Conservation (phyloP, 768 basidiomycete genomes). For the Tephrocybe rancida region DNA sequence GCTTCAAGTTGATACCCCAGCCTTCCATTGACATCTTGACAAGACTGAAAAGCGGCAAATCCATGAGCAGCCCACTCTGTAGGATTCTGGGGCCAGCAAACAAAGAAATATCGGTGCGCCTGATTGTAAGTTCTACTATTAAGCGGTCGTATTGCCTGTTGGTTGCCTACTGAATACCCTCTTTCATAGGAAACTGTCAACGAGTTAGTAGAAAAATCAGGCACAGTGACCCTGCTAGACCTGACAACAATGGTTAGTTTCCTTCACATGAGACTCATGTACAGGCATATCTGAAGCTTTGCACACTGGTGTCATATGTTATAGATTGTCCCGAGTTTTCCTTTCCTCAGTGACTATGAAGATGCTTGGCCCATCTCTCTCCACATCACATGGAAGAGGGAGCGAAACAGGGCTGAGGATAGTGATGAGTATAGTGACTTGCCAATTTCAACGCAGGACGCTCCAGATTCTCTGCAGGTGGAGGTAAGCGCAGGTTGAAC, state of each 20-base stretch:
- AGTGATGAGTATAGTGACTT: not conserved
- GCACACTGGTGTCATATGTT: not conserved
- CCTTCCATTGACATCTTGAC: slow-evolving; percentile 4
- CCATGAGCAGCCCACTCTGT: slow-evolving; percentile 1
- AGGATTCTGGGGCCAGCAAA: not conserved
- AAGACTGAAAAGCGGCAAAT: not conserved
- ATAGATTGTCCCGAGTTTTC: slow-evolving; percentile 3
- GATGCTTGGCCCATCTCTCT: slow-evolving; percentile 26
- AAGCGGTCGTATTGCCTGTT: not conserved
- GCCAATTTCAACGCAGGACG: not conserved
- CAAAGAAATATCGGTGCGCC: not conserved
- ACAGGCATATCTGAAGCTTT: too few species aligned
- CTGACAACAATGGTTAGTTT: not conserved
- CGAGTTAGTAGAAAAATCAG: not conserved
- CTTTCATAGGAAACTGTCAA: not conserved
- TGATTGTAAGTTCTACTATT: not conserved
- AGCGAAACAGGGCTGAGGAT: not conserved
- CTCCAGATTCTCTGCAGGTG: too few species aligned
- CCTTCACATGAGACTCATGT: too few species aligned
- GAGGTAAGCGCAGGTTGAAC: too few species aligned
- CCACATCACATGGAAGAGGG: slow-evolving; percentile 17
- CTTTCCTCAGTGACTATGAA: slow-evolving; percentile 14
- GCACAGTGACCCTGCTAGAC: not conserved
- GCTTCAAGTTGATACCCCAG: not conserved
- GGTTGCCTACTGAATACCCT: not conserved